A percentile compares a stretch with the other conserved stretches of the same genome.
Conservation (phyloP, 768 basidiomycete species). For the Pleurotus platypus region DNA sequence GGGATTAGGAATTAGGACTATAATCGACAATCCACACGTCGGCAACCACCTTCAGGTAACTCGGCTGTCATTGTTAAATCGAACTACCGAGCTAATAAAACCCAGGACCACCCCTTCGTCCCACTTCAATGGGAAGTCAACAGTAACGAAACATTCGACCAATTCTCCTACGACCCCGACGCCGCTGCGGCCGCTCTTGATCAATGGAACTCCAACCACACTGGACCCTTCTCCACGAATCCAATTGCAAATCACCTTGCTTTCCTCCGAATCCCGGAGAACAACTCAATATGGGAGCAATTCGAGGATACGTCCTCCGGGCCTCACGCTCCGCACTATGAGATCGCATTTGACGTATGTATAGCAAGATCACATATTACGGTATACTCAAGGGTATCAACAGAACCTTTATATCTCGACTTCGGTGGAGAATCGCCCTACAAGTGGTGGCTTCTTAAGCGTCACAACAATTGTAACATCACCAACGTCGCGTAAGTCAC, state of each 20-base stretch:
- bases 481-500: slow-evolving; percentile 28
- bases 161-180: slow-evolving; percentile 10
- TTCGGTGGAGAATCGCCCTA: slow-evolving; percentile 10
- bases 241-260: slow-evolving; percentile 10
- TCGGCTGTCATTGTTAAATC: no score
- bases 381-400: background rate
- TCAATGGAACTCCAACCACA: slow-evolving; percentile 15
- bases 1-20: no score
- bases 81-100: slow-evolving; percentile 16
- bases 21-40: no score
- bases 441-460: slow-evolving; percentile 27
- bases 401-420: slow-evolving; percentile 3
- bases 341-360: slow-evolving; percentile 28
- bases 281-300: slow-evolving; percentile 24
- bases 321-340: slow-evolving; percentile 28
- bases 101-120: slow-evolving; percentile 15
- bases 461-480: slow-evolving; percentile 23
- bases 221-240: slow-evolving; percentile 15
- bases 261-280: slow-evolving; percentile 20
- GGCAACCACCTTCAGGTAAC: no score
- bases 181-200: slow-evolving; percentile 7
- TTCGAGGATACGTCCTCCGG: slow-evolving; percentile 33
- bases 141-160: slow-evolving; percentile 13
- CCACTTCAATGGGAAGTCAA: slow-evolving; percentile 7
- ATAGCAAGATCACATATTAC: slow-evolving; percentile 3